phyloP scores from a whole-genome alignment of 495 filamentous ascomycete species.

The Aspergillus taichungensis region DNA sequence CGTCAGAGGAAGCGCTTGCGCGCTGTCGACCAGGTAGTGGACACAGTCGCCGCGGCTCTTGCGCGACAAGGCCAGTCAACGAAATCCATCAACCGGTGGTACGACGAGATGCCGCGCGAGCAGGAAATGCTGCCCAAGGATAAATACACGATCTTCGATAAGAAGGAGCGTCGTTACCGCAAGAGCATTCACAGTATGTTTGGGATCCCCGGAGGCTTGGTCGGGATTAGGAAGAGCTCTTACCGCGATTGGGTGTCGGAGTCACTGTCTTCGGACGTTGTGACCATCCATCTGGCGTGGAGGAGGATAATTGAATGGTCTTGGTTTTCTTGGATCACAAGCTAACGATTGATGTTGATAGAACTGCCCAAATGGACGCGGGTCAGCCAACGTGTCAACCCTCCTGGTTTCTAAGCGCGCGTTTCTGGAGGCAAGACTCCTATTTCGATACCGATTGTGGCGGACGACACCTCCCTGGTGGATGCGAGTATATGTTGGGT shows the following conservation, averaged over 20 bases:
- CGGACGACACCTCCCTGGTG: background rate
- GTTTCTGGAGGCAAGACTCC: conserved; percentile 2
- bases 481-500: background rate
- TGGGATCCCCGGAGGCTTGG: background rate
- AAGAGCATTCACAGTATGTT: conserved; percentile 94
- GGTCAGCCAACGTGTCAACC: conserved; percentile 86
- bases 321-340: background rate
- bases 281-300: background rate
- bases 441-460: background rate
- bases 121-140: conserved; percentile 92
- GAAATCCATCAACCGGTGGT: conserved; percentile 78
- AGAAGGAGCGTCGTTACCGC: conserved; percentile 89
- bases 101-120: conserved; percentile 90
- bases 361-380: conserved; percentile 95
- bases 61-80: conserved; percentile 57
- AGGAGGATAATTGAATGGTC: background rate
- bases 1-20: conserved; percentile 81
- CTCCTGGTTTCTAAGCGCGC: conserved; percentile 71
- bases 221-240: background rate
- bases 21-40: conserved; percentile 75
- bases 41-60: conserved; percentile 66
- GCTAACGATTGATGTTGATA: conserved; percentile 21
- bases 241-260: background rate
- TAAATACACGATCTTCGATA: conserved; percentile 97
- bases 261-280: background rate